phyloP scores from a whole-genome alignment of 75 land plant genomes.

The Pinus taeda region DNA sequence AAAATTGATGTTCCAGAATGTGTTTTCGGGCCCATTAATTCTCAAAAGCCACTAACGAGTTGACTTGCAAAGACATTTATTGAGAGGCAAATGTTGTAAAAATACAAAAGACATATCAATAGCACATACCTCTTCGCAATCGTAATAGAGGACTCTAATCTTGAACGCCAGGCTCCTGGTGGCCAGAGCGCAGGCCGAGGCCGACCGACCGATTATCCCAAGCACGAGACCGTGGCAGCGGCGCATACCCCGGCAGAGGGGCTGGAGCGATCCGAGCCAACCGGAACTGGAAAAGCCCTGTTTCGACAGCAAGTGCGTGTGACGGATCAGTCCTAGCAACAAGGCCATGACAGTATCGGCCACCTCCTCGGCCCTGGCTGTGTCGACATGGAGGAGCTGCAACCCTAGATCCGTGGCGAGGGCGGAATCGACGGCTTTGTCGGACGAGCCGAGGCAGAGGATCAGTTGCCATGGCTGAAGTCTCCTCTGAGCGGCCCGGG shows the following conservation, averaged over 20 bases:
- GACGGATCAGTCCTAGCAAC: conserved; percentile 71
- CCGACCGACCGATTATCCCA: conserved; percentile 91
- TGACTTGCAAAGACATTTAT: neutral
- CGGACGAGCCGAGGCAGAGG: conserved; percentile 87
- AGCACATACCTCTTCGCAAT: conserved; percentile 30
- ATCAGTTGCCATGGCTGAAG: conserved; percentile 92
- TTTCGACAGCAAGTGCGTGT: conserved; percentile 74
- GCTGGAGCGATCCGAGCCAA: conserved; percentile 94
- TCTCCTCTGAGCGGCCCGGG: conserved; percentile 98
- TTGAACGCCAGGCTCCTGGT: conserved; percentile 82
- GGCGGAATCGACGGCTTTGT: conserved; percentile 83
- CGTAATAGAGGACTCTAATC: conserved; percentile 92
- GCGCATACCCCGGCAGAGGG: conserved; percentile 93
- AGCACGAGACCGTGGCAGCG: conserved; percentile 92
- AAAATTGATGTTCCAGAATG: neutral
- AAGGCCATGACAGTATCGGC: conserved; percentile 97
- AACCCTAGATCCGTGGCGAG: conserved; percentile 90
- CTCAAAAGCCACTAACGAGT: neutral
- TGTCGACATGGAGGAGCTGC: conserved; percentile 86
- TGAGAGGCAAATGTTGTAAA: neutral
- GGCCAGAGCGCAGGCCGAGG: conserved; percentile 82
- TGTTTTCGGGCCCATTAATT: neutral
- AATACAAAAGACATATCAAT: neutral
- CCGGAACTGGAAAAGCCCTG: conserved; percentile 80
- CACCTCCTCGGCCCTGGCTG: conserved; percentile 83